A percentile compares a stretch with the other conserved stretches of the same genome.
Evolutionary conservation across 371 early-diverging fungal genomes (phyloP).

Genomic region (Mucor circinelloides): DNA sequence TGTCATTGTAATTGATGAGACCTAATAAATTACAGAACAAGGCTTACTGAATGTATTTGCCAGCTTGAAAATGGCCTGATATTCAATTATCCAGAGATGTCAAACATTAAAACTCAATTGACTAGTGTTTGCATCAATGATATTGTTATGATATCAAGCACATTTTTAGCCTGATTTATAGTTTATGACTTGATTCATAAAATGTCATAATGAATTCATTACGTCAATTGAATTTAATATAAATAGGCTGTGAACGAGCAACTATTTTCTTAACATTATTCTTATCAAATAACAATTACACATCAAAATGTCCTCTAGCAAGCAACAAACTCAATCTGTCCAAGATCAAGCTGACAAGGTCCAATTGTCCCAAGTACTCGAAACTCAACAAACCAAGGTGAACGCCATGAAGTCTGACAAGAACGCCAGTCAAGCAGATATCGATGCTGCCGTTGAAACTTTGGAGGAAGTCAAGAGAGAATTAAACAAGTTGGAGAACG

Average conservation of each 20-base stretch:
- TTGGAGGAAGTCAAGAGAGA: not conserved
- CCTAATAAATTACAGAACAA: too few relatives aligned
- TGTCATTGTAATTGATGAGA: too few relatives aligned
- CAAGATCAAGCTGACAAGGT: not conserved
- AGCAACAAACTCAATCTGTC: not conserved
- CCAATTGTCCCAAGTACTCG: not conserved
- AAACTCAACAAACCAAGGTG: not conserved
- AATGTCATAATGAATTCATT: not conserved
- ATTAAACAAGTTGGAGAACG: not conserved
- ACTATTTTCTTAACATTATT: not conserved
- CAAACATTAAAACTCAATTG: not conserved
- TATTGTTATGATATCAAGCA: not conserved
- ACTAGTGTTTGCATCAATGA: not conserved
- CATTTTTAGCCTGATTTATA: not conserved
- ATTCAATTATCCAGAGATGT: not conserved
- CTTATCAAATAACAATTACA: not conserved
- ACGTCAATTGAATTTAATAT: not conserved
- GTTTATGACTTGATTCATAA: not conserved
- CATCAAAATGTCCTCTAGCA: not conserved
- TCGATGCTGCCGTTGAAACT: not conserved
- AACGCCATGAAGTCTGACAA: not conserved
- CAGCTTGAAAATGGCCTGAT: not conserved
- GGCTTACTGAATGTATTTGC: too few relatives aligned
- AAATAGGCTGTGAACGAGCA: not conserved
- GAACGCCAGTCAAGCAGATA: not conserved